Base-by-base conservation (phyloP, 257 asterid genomes). In the Solanum medicagineum region DNA sequence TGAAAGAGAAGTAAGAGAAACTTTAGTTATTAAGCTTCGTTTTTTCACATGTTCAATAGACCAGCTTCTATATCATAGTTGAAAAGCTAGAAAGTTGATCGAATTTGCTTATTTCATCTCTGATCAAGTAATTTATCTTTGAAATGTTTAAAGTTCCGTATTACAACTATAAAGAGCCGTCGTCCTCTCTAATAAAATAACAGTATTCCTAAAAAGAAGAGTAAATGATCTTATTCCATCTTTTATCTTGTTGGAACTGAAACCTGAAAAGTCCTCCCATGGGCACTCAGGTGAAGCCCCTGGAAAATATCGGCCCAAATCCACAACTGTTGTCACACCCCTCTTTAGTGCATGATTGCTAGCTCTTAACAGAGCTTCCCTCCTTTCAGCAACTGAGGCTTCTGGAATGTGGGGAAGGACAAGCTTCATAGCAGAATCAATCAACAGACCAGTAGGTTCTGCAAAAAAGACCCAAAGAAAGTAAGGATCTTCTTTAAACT, bases 201-300 rank as follows among this genome's bases (percentile, higher is more conserved):
- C 83, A 45, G 57, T n/a, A 73, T 47, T 45, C 13, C 57, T 45
- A 24, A 75, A 49, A 51, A 53, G 47, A 15, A 77, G 3, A 77
- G 63, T 51, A 51, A 17, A 77, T 77, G 65, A 77, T 77, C 29
- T 26, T 26, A 26, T 77, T 77, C 63, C 82, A 77, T 77, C 47
- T 19, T 77, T 49, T 77, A 24, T 77, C 47, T 29, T 29, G 65
- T 77, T 2, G 6, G 47, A 77, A 77, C 65, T 77, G 65, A 77
- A 86, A 96, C 99, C 99, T 96, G 96, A 90, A 20, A 92, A 92
- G 90, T 96, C 99, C 87, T 95, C 96, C 99, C 98, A 96, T 10
- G 99, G 88, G 65, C 87, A 89, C 81, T 95, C 95, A 53, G 93
- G 84, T 40, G 95, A 87, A 86, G 87, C 89, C 79, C 99, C 98